Evolutionary conservation across 495 filamentous ascomycete genomes (phyloP).

Genomic region (Podospora anserina): DNA sequence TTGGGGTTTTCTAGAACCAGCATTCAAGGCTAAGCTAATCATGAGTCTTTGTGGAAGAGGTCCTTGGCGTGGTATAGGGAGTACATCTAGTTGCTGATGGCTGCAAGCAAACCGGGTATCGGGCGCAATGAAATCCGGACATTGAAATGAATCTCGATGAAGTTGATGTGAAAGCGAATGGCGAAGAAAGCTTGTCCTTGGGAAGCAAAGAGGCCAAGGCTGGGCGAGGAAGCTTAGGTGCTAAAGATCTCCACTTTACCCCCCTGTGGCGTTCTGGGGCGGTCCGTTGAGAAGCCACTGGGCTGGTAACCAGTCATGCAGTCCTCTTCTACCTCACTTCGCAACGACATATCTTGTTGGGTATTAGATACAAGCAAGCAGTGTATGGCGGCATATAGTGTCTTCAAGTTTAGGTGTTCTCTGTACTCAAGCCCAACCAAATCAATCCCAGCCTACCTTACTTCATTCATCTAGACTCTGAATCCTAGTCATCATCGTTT

Average conservation of each 20-base stretch:
- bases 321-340: neutral
- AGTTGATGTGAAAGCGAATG: neutral
- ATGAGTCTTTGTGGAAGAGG: neutral
- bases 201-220: constrained; percentile 7
- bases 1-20: neutral
- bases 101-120: neutral
- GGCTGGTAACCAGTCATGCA: constrained; percentile 2
- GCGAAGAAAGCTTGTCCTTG: constrained; percentile 6
- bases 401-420: neutral
- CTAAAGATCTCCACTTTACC: neutral
- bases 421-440: too few species aligned
- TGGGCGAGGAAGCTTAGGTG: constrained; percentile 9
- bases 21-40: neutral
- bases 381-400: neutral
- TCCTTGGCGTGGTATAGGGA: neutral
- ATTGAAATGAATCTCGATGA: neutral
- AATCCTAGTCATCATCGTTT: constrained; percentile 2
- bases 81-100: neutral
- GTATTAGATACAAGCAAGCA: neutral
- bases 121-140: neutral
- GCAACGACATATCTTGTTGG: neutral
- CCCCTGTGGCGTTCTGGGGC: neutral
- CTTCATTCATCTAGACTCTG: neutral
- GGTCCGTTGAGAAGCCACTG: constrained; percentile 4
- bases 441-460: neutral